Percentiles rank a stretch among this genome's conserved stretches.
These are phyloP conservation scores for Fusarium sp. DNA, from an alignment of 2,329 filamentous ascomycete species.

Conservation along the genomic window DNA sequence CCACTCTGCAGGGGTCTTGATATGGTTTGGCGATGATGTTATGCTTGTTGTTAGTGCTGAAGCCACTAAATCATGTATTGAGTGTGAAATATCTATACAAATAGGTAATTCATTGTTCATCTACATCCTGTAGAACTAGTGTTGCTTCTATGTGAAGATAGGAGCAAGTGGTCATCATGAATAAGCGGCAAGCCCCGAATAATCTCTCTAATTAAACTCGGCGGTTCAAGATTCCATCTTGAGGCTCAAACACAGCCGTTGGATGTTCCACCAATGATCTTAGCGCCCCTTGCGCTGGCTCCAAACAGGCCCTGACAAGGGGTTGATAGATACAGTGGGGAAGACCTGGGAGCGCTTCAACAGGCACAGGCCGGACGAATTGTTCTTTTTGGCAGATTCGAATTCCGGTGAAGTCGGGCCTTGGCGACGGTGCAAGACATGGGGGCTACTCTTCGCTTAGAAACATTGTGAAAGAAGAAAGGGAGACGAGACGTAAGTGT, in stretches of 20 bases:
- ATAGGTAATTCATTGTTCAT: background rate
- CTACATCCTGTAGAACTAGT: background rate
- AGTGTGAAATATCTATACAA: background rate
- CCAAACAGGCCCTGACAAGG: constrained; percentile 30
- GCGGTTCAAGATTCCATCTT: constrained; percentile 24
- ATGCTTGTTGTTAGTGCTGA: constrained; percentile 1
- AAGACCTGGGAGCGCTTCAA: background rate
- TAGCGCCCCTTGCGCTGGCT: constrained; percentile 41
- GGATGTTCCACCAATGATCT: constrained; percentile 41
- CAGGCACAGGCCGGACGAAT: background rate
- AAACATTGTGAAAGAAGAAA: background rate
- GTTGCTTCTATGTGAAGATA: background rate
- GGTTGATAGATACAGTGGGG: background rate
- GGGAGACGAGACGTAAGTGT: background rate
- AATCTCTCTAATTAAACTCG: background rate
- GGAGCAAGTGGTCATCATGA: fast-evolving
- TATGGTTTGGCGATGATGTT: background rate
- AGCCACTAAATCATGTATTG: background rate
- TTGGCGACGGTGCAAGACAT: constrained; percentile 29
- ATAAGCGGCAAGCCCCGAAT: background rate
- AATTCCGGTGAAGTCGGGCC: constrained; percentile 43
- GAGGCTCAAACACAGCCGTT: constrained; percentile 42
- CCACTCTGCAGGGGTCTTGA: background rate
- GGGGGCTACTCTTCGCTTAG: constrained; percentile 1
- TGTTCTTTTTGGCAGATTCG: constrained; percentile 30